Percentiles rank a stretch among this genome's conserved stretches.
Evolutionary conservation across 2,329 filamentous ascomycete genomes (phyloP).

Genomic region (Fusarium austroafricanum): DNA sequence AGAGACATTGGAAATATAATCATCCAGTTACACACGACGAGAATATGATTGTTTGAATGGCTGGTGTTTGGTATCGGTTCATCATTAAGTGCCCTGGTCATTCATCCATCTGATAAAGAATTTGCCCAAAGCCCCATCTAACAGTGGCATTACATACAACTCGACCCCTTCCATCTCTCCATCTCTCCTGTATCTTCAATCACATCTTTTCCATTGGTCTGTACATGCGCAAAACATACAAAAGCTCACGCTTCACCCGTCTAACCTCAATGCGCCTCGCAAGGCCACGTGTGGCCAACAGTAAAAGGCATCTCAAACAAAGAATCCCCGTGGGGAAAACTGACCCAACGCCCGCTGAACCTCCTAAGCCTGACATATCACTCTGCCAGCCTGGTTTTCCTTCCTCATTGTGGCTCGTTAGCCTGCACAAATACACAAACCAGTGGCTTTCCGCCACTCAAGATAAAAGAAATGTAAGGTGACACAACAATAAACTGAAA

Average conservation of each 20-base stretch:
- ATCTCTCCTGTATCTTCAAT: not conserved
- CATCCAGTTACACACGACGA: not conserved
- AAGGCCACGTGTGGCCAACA: constrained; percentile 13
- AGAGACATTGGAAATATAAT: not conserved
- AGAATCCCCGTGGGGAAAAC: constrained; percentile 13
- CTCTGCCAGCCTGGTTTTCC: constrained; percentile 20
- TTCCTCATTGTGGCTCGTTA: constrained; percentile 29
- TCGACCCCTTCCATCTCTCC: not conserved
- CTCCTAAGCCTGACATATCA: constrained; percentile 19
- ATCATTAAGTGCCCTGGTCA: constrained; percentile 5
- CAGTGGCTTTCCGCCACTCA: constrained; percentile 1
- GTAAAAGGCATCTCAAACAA: constrained; percentile 23
- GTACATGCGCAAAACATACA: constrained; percentile 23
- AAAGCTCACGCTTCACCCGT: constrained; percentile 22
- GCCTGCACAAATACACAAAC: constrained; percentile 27
- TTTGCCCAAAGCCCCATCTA: constrained; percentile 11
- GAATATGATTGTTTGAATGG: constrained; percentile 53
- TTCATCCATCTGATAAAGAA: not conserved
- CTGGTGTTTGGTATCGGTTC: constrained; percentile 34
- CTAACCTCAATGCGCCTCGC: constrained; percentile 33
- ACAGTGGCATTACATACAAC: constrained; percentile 1
- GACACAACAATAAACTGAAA: not conserved
- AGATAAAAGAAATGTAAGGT: constrained; percentile 21
- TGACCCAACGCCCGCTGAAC: constrained; percentile 42
- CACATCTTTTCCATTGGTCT: constrained; percentile 1